Evolutionary conservation across 495 filamentous ascomycete species (phyloP).

Genomic region (Aspergillus coremiiformis): DNA sequence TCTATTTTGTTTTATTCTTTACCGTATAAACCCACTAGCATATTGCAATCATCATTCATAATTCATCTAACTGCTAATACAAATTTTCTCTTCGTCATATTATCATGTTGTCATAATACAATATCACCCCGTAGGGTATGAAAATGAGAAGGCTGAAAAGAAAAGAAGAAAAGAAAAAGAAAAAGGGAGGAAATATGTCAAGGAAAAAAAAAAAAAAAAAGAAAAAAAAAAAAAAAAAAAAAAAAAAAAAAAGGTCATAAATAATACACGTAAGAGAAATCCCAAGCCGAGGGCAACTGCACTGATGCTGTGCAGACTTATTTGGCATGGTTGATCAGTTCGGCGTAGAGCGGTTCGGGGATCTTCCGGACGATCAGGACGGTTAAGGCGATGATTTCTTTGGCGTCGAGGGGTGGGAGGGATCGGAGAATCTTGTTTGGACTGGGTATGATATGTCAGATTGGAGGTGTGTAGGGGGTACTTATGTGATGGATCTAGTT

Average conservation of each 20-base stretch:
- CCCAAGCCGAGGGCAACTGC: not conserved
- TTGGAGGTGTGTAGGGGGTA: not conserved
- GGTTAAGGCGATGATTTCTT: constrained; percentile 71
- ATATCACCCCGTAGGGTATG: not conserved
- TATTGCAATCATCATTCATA: constrained; percentile 11
- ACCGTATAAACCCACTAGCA: no score
- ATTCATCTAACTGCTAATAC: constrained; percentile 10
- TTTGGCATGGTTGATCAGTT: constrained; percentile 80
- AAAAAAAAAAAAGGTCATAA: not conserved
- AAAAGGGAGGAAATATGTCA: not conserved
- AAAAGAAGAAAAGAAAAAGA: not conserved
- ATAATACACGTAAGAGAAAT: constrained; percentile 2
- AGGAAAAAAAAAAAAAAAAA: constrained; percentile 2
- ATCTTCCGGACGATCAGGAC: constrained; percentile 77
- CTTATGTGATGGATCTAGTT: not conserved
- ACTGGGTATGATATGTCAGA: constrained; percentile 36
- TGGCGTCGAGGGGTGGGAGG: constrained; percentile 79
- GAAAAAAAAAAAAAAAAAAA: not conserved
- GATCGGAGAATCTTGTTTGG: constrained; percentile 85
- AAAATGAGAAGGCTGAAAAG: not conserved
- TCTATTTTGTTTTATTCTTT: no score
- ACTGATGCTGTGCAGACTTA: constrained; percentile 22
- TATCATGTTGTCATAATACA: constrained; percentile 8
- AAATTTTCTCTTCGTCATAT: constrained; percentile 4
- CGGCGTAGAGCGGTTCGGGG: constrained; percentile 79